Base-by-base conservation (phyloP, 2,329 filamentous ascomycete species). In the Beauveria pseudobassiana region DNA sequence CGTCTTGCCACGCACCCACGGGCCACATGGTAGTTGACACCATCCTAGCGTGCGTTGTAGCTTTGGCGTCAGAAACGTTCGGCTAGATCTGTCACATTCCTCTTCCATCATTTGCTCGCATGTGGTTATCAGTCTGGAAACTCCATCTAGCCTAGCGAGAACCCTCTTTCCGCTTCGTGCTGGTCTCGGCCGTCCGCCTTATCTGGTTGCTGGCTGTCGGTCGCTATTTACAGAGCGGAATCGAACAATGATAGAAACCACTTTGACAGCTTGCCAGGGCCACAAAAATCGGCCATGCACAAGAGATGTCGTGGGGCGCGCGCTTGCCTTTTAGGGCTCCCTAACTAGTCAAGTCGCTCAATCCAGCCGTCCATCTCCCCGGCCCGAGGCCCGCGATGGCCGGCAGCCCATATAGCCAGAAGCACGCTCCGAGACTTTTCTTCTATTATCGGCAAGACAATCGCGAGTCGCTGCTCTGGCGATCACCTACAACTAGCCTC, bases 291-390 rank as follows among this genome's bases (percentile, higher is more conserved):
- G 56, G 28, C 34, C 46, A 49, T 50, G 22, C 46, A 51, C 46
- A 42, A 59, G 56, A 51, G 56, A 59, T 59, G 34, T 8, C 56
- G 56, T 59, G 56, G 56, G 56, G 56, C 28, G 20, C 24, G n/a
- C 48, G 6, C 24, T 59, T 42, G 22, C 46, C 46, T 18, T 59
- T 59, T 51, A 42, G 56, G 46, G 45, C 56, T 57, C 26, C 28
- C 26, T 48, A 34, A 34, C 30, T 34, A 20, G 43, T 48, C 18
- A 45, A 5, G 38, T 43, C 9, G 24, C 52, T 28, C 24, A 55
- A 55, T 45, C 24, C 22, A 55, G 38, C 34, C 38, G 9, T n/a
- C 26, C 16, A 9, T 45, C 42, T 30, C 28, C 43, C 30, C 30
- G 30, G 55, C 55, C 55, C 55, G 42, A 30, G n/a, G 55, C 26